These are phyloP conservation scores for Hypoxylon perforatum DNA, from an alignment of 495 filamentous ascomycete genomes.

Conservation along the genomic window DNA sequence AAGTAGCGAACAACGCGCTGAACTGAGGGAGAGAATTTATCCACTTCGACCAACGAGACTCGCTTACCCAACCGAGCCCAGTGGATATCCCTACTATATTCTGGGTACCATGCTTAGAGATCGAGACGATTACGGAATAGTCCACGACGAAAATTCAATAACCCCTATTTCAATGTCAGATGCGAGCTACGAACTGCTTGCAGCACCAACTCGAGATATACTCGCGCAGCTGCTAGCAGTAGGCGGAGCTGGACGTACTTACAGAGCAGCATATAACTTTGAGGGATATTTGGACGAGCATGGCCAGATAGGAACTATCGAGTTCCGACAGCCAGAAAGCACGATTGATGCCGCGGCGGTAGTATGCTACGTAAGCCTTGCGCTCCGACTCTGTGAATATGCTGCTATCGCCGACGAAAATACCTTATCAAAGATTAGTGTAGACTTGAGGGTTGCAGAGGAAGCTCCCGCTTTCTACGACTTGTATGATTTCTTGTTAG, in stretches of 20 bases:
- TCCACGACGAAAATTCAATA: no score
- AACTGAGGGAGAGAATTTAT: not conserved
- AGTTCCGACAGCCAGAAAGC: slow-evolving; percentile 35
- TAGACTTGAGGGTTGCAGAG: slow-evolving; percentile 21
- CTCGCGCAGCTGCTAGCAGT: slow-evolving; percentile 14
- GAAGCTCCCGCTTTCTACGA: slow-evolving; percentile 20
- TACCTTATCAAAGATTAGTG: not conserved
- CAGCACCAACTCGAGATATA: not conserved
- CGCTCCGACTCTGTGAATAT: slow-evolving; percentile 25
- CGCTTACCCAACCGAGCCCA: not conserved
- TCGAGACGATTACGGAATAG: no score
- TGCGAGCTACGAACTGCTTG: not conserved
- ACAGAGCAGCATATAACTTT: slow-evolving; percentile 24
- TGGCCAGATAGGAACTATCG: slow-evolving; percentile 14
- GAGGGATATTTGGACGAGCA: accelerated
- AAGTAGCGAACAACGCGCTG: not conserved
- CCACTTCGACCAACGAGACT: slow-evolving; percentile 1
- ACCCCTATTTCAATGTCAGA: not conserved
- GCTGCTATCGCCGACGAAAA: not conserved
- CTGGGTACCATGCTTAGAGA: not conserved
- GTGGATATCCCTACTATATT: not conserved
- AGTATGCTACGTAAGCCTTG: slow-evolving; percentile 23
- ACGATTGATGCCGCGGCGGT: slow-evolving; percentile 24
- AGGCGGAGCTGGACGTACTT: no score
- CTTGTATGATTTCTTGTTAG: slow-evolving; percentile 32